Percentiles rank a stretch among this genome's conserved stretches.
Evolutionary conservation across 805 yeast species (phyloP).

Genomic region (Millerozyma miso): DNA sequence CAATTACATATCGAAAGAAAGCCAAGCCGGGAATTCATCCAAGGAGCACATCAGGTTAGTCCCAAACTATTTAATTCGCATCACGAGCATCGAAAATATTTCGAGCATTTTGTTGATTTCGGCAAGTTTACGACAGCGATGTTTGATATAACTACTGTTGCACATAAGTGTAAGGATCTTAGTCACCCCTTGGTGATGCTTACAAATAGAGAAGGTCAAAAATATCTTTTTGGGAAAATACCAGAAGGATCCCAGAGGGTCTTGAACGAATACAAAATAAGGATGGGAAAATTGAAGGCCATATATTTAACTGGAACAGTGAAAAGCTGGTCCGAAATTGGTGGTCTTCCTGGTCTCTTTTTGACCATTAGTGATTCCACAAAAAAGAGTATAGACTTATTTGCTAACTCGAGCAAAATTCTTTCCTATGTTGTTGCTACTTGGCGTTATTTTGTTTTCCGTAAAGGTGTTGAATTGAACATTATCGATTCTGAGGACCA

Average conservation of each 20-base stretch:
- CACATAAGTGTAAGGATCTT: conserved; percentile 54
- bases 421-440: conserved; percentile 57
- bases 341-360: conserved; percentile 91
- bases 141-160: conserved; percentile 49
- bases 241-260: conserved; percentile 86
- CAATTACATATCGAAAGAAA: neutral
- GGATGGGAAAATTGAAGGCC: conserved; percentile 54
- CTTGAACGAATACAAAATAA: conserved; percentile 55
- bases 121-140: conserved; percentile 22
- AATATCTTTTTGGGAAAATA: conserved; percentile 71
- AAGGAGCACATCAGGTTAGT: conserved; percentile 9
- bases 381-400: conserved; percentile 49
- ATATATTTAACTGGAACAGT: conserved; percentile 77
- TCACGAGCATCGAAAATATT: conserved; percentile 5
- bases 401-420: conserved; percentile 35
- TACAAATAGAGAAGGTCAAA: conserved; percentile 44
- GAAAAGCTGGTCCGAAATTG: conserved; percentile 64
- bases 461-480: conserved; percentile 60
- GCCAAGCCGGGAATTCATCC: neutral
- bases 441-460: conserved; percentile 84
- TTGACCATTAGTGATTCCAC: conserved; percentile 81
- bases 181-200: conserved; percentile 53
- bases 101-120: conserved; percentile 10
- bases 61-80: conserved; percentile 7
- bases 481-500: conserved; percentile 27